A percentile compares a stretch with the other conserved stretches of the same genome.
Conservation (phyloP, 2,329 filamentous ascomycete genomes). For the Ilyonectria robusta region DNA sequence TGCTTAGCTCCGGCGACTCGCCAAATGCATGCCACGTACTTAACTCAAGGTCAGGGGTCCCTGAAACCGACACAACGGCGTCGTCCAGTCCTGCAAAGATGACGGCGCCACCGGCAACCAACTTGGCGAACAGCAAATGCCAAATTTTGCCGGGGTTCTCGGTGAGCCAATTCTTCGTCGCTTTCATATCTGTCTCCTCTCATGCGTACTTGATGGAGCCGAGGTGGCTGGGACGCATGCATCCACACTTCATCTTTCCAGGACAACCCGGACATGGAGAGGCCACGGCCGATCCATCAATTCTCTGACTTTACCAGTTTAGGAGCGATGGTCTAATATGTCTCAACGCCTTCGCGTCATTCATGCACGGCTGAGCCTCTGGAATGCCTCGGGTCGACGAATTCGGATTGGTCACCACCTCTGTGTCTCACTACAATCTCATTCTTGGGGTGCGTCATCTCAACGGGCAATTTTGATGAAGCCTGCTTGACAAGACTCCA, state of each 20-base stretch:
- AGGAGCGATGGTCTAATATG: slow-evolving; percentile 15
- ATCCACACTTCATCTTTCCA: not conserved
- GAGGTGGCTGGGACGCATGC: slow-evolving; percentile 10
- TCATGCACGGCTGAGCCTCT: slow-evolving; percentile 10
- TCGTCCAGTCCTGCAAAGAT: slow-evolving; percentile 35
- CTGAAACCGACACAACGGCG: slow-evolving; percentile 43
- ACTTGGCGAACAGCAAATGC: slow-evolving; percentile 21
- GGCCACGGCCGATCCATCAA: slow-evolving; percentile 2
- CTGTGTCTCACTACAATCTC: slow-evolving; percentile 11
- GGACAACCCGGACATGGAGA: not conserved
- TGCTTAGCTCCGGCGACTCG: slow-evolving; percentile 28
- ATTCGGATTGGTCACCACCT: slow-evolving; percentile 5
- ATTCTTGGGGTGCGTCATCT: not conserved
- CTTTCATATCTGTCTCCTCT: not conserved
- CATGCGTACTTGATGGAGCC: not conserved
- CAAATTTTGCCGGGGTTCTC: slow-evolving; percentile 1
- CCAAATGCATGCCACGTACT: slow-evolving; percentile 33
- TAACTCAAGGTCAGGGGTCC: slow-evolving; percentile 32
- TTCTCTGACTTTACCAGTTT: slow-evolving; percentile 16
- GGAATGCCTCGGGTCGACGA: not conserved
- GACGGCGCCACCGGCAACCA: slow-evolving; percentile 21
- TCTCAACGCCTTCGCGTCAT: slow-evolving; percentile 14
- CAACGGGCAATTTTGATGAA: slow-evolving; percentile 8
- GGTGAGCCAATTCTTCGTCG: slow-evolving; percentile 13
- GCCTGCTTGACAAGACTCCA: slow-evolving; percentile 4